Evolutionary conservation across 2,329 filamentous ascomycete genomes (phyloP).

Genomic region (Aphanoascus verrucosus): DNA sequence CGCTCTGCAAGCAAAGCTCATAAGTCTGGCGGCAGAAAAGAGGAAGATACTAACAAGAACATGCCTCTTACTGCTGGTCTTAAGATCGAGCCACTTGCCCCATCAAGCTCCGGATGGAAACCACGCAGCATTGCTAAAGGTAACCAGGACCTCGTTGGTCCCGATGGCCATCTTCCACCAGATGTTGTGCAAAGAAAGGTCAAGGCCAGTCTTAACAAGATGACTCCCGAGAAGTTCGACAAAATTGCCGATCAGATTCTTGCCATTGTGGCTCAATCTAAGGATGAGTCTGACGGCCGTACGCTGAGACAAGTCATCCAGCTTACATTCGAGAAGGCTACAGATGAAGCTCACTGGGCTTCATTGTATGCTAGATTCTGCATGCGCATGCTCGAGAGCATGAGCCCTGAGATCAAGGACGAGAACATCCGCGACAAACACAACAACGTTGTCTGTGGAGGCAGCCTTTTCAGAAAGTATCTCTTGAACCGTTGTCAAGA

Average conservation of each 20-base stretch:
- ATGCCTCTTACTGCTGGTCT: slow-evolving; percentile 84
- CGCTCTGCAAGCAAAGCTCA: slow-evolving; percentile 43
- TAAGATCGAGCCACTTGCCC: slow-evolving; percentile 68
- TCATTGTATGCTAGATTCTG: slow-evolving; percentile 99
- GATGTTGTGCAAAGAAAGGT: slow-evolving; percentile 97
- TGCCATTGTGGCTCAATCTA: slow-evolving; percentile 83
- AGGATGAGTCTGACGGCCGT: slow-evolving; percentile 86
- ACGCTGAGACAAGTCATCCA: slow-evolving; percentile 96
- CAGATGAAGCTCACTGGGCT: slow-evolving; percentile 96
- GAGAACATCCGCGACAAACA: slow-evolving; percentile 88
- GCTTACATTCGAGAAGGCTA: slow-evolving; percentile 97
- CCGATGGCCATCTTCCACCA: slow-evolving; percentile 61
- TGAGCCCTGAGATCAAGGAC: slow-evolving; percentile 90
- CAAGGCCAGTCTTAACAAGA: slow-evolving; percentile 97
- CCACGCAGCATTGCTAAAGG: slow-evolving; percentile 49
- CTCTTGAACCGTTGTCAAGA: slow-evolving; percentile 96
- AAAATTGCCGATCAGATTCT: slow-evolving; percentile 90
- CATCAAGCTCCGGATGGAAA: slow-evolving; percentile 77
- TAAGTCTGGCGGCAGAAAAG: slow-evolving; percentile 41
- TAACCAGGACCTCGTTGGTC: slow-evolving; percentile 33
- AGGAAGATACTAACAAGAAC: slow-evolving; percentile 60
- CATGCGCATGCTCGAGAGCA: slow-evolving; percentile 89
- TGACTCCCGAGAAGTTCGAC: slow-evolving; percentile 98
- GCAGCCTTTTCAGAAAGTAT: slow-evolving; percentile 95
- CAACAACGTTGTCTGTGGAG: slow-evolving; percentile 78